Base-by-base conservation (phyloP, 805 yeast genomes). In the Helenozyma rhizophorensis region DNA sequence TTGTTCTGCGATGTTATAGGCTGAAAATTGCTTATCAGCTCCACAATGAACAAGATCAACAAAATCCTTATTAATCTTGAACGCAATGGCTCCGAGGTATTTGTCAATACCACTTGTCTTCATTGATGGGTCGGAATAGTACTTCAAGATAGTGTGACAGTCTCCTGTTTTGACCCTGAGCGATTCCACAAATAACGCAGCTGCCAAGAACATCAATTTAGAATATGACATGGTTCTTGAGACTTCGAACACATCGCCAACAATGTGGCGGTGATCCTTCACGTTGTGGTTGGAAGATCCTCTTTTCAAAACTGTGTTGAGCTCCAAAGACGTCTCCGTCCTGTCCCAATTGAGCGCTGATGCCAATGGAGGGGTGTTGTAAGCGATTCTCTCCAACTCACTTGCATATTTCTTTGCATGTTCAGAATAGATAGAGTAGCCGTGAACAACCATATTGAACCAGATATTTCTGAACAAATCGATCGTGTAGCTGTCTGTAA, bases 371-470 rank as follows among this genome's bases (percentile, higher is more conserved):
- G 59, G 59, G 4, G 97, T 74, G 51, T 74, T 83, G 53, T 82
- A 76, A 1, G 98, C 97, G 45, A 93, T 83, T 33, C 78, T 65
- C 46, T 72, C 67, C 25, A 90, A 66, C 17, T 76, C 74, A 0
- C 45, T 45, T 26, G 58, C 54, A 48, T 74, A 70, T n/a, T 60
- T 59, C 34, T 61, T 58, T 11, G 76, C 71, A 50, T 79, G 63
- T 10, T 66, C 64, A 0, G 93, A 78, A 23, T 68, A 68, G 34
- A 67, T 66, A n/a, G 78, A 72, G 53, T 80, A 87, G 0, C 98
- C 98, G 57, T 93, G 96, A 17, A 89, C 83, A 4, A 81, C 90
- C 70, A 93, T 68, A 51, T 90, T 93, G 56, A 86, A 87, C 99
- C 99, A 93, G 27, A 87, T 78, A 56, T 93, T 83, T 51, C 94